Conservation (phyloP, 352 stramenopile genomes). For the Chloridella minuta region DNA sequence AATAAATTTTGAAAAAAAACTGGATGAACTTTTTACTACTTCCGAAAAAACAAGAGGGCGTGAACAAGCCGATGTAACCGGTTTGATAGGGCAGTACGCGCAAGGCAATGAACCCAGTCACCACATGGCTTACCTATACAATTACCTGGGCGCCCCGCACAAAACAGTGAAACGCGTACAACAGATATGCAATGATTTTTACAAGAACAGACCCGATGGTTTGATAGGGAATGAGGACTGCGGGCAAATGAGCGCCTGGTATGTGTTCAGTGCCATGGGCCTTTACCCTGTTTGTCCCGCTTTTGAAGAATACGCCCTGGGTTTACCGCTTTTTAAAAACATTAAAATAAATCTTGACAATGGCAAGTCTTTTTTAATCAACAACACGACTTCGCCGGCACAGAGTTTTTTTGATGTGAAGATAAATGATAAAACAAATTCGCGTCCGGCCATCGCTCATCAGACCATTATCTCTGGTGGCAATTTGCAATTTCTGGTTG, state of each 20-base stretch:
- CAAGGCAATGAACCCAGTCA: slow-evolving; percentile 9
- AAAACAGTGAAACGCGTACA: background rate
- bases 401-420: too few relatives aligned
- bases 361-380: too few relatives aligned
- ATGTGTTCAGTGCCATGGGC: background rate
- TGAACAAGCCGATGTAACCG: too few relatives aligned
- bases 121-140: slow-evolving; percentile 13
- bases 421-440: too few relatives aligned
- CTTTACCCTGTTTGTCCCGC: background rate
- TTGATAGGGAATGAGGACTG: background rate
- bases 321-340: too few relatives aligned
- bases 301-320: too few relatives aligned
- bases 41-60: too few relatives aligned
- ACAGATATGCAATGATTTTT: background rate
- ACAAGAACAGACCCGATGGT: background rate
- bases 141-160: background rate
- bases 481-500: too few relatives aligned
- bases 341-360: too few relatives aligned
- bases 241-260: slow-evolving; percentile 10
- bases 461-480: too few relatives aligned
- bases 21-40: background rate
- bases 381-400: too few relatives aligned
- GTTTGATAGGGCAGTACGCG: background rate
- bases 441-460: too few relatives aligned
- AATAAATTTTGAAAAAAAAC: background rate